These are phyloP conservation scores for Yamadazyma taylorii DNA, from an alignment of 1,139 yeast species.

Conservation along the genomic window DNA sequence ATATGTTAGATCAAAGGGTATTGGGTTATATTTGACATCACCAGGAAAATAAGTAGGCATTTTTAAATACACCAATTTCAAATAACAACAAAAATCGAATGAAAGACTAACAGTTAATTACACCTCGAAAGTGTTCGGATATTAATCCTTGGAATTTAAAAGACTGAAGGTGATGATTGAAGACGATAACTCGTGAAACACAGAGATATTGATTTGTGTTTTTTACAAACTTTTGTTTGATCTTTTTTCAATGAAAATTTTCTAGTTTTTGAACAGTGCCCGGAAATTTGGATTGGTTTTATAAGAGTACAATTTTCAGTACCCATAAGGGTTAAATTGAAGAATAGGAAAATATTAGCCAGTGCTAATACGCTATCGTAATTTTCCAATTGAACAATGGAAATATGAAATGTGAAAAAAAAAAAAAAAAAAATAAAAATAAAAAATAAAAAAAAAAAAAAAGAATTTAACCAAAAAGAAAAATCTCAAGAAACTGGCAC, in stretches of 20 bases:
- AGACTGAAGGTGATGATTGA: too few relatives aligned
- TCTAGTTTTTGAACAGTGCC: too few relatives aligned
- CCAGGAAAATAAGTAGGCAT: constrained; percentile 24
- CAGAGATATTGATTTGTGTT: too few relatives aligned
- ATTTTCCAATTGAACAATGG: background rate
- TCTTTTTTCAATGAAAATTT: too few relatives aligned
- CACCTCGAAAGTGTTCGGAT: background rate
- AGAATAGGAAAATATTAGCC: too few relatives aligned
- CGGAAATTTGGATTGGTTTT: background rate
- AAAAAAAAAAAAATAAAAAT: background rate
- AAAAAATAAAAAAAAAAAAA: constrained; percentile 1
- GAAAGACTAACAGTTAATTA: constrained; percentile 2
- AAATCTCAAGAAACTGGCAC: constrained; percentile 3
- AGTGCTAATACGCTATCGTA: too few relatives aligned
- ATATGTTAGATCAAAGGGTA: constrained; percentile 71
- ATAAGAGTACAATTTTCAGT: background rate
- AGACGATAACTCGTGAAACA: too few relatives aligned
- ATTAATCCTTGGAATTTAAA: too few relatives aligned
- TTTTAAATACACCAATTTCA: too few relatives aligned
- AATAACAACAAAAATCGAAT: too few relatives aligned
- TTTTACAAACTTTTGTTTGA: too few relatives aligned
- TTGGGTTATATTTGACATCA: constrained; percentile 30
- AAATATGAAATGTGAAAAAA: background rate
- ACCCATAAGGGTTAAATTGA: constrained; percentile 2
- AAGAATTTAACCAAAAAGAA: background rate